These are phyloP conservation scores for Plectosphaerella plurivora DNA, from an alignment of 2,329 filamentous ascomycete species.

Conservation along the genomic window DNA sequence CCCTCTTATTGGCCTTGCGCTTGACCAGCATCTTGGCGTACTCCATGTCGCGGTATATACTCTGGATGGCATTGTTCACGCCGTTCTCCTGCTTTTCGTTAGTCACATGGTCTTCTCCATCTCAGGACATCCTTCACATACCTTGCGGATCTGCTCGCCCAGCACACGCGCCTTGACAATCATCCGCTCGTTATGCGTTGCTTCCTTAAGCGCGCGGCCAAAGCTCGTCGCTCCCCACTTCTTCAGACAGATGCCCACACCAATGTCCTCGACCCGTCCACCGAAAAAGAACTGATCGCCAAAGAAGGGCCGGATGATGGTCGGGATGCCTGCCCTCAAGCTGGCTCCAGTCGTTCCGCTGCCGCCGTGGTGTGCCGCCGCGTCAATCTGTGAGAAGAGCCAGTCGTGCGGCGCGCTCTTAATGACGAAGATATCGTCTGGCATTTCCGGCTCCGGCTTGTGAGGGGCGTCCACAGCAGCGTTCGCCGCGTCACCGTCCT, in stretches of 20 bases:
- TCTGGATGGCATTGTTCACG: slow-evolving; percentile 84
- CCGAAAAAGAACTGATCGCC: slow-evolving; percentile 98
- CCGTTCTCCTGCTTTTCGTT: slow-evolving; percentile 66
- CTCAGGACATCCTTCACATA: slow-evolving; percentile 40
- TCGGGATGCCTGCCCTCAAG: slow-evolving; percentile 84
- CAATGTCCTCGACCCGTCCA: slow-evolving; percentile 81
- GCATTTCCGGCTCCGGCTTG: slow-evolving; percentile 59
- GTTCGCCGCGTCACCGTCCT: slow-evolving; percentile 28
- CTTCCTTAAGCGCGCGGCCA: slow-evolving; percentile 83
- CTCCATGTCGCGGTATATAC: slow-evolving; percentile 90
- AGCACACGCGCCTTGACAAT: slow-evolving; percentile 77
- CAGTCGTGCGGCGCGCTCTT: slow-evolving; percentile 92
- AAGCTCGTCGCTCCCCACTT: slow-evolving; percentile 86
- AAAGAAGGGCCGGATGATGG: slow-evolving; percentile 95
- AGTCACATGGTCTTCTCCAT: not conserved
- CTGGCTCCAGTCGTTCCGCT: slow-evolving; percentile 93
- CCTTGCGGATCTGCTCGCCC: slow-evolving; percentile 82
- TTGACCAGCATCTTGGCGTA: slow-evolving; percentile 84
- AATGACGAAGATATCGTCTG: slow-evolving; percentile 81
- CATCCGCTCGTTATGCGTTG: slow-evolving; percentile 86
- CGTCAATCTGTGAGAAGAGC: slow-evolving; percentile 92
- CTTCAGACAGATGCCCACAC: slow-evolving; percentile 84
- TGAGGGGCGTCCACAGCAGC: slow-evolving; percentile 40
- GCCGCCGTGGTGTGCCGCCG: slow-evolving; percentile 89
- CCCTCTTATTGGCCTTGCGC: slow-evolving; percentile 51